Base-by-base conservation (phyloP, 768 basidiomycete species). In the Kwoniella sp. region DNA sequence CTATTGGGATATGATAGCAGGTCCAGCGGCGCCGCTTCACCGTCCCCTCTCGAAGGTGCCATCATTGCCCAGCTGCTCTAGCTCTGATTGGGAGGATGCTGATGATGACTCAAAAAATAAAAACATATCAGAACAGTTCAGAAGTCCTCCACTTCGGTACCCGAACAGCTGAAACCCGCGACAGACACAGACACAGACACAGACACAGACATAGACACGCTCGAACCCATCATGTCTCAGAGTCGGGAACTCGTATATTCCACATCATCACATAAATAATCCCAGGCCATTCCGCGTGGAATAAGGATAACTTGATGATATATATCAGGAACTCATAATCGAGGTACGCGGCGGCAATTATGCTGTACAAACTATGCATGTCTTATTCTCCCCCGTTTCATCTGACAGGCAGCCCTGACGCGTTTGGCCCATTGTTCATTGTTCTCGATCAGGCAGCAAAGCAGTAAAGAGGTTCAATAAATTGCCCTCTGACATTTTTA, bases 1-100 rank as follows among this genome's bases (percentile, higher is more conserved):
- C 52, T 56, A 21, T 33, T 58, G 21, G 71, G 71, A 22, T 57
- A 64, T 21, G 56, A 52, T 1, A 47, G 36, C 19, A 51, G 48
- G n/a, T 24, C 8, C 1, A 40, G 49, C 4, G 26, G n/a, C 17
- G 24, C 33, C 13, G 4, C 49, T 1, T 29, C 47, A 15, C 47
- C 50, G 10, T 57, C 62, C n/a, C 61, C 63, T 40, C 63, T 62
- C 19, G 64, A 59, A 19, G 68, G 68, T 21, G 65, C 68, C 70
- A 71, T 71, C 25, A 44, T 44, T 9, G 17, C 40, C 40, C 40
- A 19, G 40, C 40, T 10, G 10, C 40, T 10, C 3, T 44, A 44
- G 17, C n/a, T 44, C 3, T 44, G 10, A 44, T 3, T 19, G 40
- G 17, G 17, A 10, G 40, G 8, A 44, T 44, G 40, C 40, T 9